Evolutionary conservation across 1,284 basidiomycete species (phyloP).

Genomic region (Porodaedalea pini): DNA sequence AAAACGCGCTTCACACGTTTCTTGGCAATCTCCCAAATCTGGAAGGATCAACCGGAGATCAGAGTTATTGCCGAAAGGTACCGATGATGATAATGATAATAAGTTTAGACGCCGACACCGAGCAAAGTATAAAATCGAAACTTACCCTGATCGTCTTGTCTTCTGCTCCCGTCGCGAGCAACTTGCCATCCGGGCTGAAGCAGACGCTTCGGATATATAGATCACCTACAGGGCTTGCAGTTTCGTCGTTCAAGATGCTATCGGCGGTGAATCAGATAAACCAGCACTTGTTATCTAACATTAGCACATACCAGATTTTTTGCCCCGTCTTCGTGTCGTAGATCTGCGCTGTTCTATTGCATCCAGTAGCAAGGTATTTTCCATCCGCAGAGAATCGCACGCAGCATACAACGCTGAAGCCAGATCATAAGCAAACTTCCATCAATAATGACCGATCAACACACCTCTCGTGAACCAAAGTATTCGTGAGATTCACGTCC

Average conservation of each 20-base stretch:
- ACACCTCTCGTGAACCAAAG: slow-evolving; percentile 88
- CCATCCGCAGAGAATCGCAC: slow-evolving; percentile 82
- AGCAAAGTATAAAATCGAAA: slow-evolving; percentile 20
- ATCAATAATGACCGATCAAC: slow-evolving; percentile 25
- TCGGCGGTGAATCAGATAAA: slow-evolving; percentile 10
- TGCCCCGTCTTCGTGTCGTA: slow-evolving; percentile 71
- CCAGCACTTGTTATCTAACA: no score
- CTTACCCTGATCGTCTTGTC: slow-evolving; percentile 78
- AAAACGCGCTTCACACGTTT: slow-evolving; percentile 72
- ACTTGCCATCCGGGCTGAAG: slow-evolving; percentile 81
- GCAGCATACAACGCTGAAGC: slow-evolving; percentile 69
- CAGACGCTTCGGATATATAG: slow-evolving; percentile 82
- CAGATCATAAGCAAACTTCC: slow-evolving; percentile 16
- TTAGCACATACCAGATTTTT: slow-evolving; percentile 49
- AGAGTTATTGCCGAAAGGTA: slow-evolving; percentile 6
- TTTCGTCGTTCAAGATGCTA: slow-evolving; percentile 69
- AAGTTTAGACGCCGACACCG: slow-evolving; percentile 13
- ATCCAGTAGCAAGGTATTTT: slow-evolving; percentile 74
- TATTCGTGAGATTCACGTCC: slow-evolving; percentile 89
- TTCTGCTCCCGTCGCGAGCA: slow-evolving; percentile 80
- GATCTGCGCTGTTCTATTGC: slow-evolving; percentile 74
- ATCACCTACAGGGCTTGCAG: slow-evolving; percentile 64
- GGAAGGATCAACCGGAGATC: slow-evolving; percentile 10
- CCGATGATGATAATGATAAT: neutral
- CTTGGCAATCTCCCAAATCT: slow-evolving; percentile 87